Percentiles rank a stretch among this genome's conserved stretches.
Conservation (phyloP, 2,329 filamentous ascomycete species). For the Phaeosphaeria sp. region DNA sequence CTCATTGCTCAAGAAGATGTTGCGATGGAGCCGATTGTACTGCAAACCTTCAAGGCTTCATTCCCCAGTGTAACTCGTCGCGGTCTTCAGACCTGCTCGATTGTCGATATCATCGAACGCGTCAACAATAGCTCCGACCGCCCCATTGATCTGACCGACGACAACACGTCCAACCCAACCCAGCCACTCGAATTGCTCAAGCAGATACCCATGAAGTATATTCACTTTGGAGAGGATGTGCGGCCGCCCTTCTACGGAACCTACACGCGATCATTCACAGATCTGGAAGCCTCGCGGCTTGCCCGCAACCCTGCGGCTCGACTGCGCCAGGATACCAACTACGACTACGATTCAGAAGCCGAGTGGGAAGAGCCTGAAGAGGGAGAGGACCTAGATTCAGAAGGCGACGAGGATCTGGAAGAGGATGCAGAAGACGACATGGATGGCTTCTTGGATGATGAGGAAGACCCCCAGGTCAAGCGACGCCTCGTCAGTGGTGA, state of each 20-base stretch:
- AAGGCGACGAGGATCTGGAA: conserved; percentile 71
- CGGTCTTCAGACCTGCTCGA: conserved; percentile 25
- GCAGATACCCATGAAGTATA: conserved; percentile 67
- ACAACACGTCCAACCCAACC: conserved; percentile 24
- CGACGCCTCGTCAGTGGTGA: conserved; percentile 67
- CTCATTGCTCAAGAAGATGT: conserved; percentile 24
- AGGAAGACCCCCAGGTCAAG: conserved; percentile 68
- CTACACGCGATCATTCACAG: conserved; percentile 65
- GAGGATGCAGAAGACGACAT: conserved; percentile 83
- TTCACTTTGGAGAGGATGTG: conserved; percentile 68
- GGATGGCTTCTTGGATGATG: conserved; percentile 87
- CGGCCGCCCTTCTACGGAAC: conserved; percentile 75
- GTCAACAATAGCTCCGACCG: conserved; percentile 52
- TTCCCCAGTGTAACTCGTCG: conserved; percentile 21
- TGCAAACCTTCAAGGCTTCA: conserved; percentile 23
- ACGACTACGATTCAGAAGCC: conserved; percentile 84
- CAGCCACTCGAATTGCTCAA: conserved; percentile 55
- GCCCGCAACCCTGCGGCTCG: conserved; percentile 62
- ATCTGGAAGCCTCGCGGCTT: conserved; percentile 52
- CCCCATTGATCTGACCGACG: conserved; percentile 52
- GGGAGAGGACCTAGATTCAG: conserved; percentile 69
- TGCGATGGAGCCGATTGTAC: conserved; percentile 17
- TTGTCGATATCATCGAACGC: conserved; percentile 51
- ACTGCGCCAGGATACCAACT: conserved; percentile 69
- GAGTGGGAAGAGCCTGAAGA: conserved; percentile 84